Percentiles rank a stretch among this genome's conserved stretches.
phyloP scores from a whole-genome alignment of 2,329 filamentous ascomycete genomes.

The Aspergillus pseudoterreus region DNA sequence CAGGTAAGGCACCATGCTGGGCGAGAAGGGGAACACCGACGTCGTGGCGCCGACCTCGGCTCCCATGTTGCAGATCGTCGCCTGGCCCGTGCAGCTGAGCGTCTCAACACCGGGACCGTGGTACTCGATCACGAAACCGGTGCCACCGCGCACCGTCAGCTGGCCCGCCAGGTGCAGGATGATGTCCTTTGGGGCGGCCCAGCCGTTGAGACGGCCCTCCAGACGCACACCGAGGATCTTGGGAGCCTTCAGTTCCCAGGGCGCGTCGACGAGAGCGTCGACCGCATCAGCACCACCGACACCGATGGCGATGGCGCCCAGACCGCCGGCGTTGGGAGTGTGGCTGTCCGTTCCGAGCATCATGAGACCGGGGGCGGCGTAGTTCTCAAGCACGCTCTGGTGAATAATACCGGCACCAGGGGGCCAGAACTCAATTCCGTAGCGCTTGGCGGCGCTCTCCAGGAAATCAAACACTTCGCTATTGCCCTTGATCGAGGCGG shows the following conservation, averaged over 20 bases:
- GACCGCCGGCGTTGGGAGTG: constrained; percentile 92
- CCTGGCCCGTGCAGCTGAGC: constrained; percentile 88
- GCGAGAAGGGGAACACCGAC: constrained; percentile 89
- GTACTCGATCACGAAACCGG: constrained; percentile 92
- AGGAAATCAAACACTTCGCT: constrained; percentile 97
- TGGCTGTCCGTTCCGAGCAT: constrained; percentile 98
- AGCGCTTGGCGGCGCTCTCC: constrained; percentile 85
- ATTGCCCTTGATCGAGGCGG: constrained; percentile 82
- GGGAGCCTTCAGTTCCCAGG: constrained; percentile 96
- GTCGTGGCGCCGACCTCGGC: constrained; percentile 90
- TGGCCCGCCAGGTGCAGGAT: constrained; percentile 86
- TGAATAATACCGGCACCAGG: constrained; percentile 94
- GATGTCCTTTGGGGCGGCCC: constrained; percentile 93
- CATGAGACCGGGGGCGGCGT: constrained; percentile 94
- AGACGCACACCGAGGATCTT: constrained; percentile 83
- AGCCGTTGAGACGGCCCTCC: constrained; percentile 78
- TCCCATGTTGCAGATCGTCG: constrained; percentile 87
- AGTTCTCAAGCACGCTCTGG: constrained; percentile 97
- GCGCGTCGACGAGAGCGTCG: constrained; percentile 90
- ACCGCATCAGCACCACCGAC: constrained; percentile 97
- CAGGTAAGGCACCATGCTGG: constrained; percentile 80
- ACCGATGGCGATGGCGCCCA: constrained; percentile 91
- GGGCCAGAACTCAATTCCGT: constrained; percentile 94
- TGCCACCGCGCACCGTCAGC: constrained; percentile 89
- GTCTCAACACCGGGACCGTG: constrained; percentile 85